A percentile compares a stretch with the other conserved stretches of the same genome.
Evolutionary conservation across 1,139 yeast species (phyloP).

Genomic region (Arxiozyma slooffiae): DNA sequence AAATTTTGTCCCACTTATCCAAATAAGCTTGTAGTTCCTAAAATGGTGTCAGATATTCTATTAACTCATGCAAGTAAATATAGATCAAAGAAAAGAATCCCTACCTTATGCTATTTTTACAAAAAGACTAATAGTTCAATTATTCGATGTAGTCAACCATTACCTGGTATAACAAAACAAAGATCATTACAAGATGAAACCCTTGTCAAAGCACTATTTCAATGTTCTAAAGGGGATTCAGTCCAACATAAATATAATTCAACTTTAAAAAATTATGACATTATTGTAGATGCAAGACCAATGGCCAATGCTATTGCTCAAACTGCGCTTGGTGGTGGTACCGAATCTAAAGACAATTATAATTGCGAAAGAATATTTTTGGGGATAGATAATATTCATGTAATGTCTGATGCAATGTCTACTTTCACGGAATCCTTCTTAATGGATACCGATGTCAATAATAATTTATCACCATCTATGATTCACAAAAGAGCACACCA

Average conservation of each 20-base stretch:
- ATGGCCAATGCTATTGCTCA: constrained; percentile 94
- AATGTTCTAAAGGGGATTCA: constrained; percentile 1
- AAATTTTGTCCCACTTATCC: constrained; percentile 75
- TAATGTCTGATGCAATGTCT: constrained; percentile 75
- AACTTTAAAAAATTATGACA: constrained; percentile 31
- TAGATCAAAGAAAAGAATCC: constrained; percentile 77
- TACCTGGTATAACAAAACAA: constrained; percentile 82
- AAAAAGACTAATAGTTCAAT: constrained; percentile 65
- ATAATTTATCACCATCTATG: constrained; percentile 1
- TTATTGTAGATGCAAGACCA: constrained; percentile 87
- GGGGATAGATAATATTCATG: constrained; percentile 92
- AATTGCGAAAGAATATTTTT: constrained; percentile 61
- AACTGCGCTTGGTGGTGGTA: constrained; percentile 93
- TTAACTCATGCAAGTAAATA: constrained; percentile 75
- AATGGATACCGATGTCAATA: constrained; percentile 45
- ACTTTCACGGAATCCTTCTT: constrained; percentile 54
- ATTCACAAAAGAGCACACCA: constrained; percentile 40
- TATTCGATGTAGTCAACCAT: constrained; percentile 84
- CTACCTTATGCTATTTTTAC: constrained; percentile 72
- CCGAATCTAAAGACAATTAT: constrained; percentile 85
- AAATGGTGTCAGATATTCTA: constrained; percentile 67
- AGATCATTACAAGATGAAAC: constrained; percentile 89
- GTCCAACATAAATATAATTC: background rate
- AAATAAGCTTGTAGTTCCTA: constrained; percentile 54
- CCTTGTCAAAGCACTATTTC: constrained; percentile 61